These are phyloP conservation scores for Aureobasidium lini DNA, from an alignment of 2,329 filamentous ascomycete species.

Conservation along the genomic window DNA sequence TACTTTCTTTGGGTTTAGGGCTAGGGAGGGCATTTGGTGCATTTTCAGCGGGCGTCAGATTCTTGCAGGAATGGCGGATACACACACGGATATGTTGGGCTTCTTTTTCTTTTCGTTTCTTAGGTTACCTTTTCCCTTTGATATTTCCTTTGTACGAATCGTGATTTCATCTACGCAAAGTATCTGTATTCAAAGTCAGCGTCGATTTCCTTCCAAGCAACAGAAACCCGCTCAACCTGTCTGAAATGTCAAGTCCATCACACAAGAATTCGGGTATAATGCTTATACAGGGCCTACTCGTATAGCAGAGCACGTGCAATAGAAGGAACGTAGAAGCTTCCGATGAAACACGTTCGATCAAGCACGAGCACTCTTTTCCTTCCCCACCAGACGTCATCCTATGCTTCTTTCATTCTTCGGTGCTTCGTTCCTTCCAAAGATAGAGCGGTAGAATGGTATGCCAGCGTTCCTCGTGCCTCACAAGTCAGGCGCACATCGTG, in stretches of 20 bases:
- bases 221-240: too few species aligned
- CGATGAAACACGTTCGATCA: background rate
- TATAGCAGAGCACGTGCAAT: background rate
- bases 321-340: background rate
- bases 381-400: background rate
- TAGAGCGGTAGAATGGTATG: conserved; percentile 20
- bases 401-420: too few species aligned
- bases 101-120: background rate
- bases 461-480: conserved; percentile 34
- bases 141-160: background rate
- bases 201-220: too few species aligned
- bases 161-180: background rate
- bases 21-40: background rate
- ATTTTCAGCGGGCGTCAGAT: conserved; percentile 5
- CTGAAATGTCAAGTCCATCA: too few species aligned
- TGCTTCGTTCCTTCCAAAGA: background rate
- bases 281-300: too few species aligned
- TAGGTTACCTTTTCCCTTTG: background rate
- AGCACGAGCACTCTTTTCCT: background rate
- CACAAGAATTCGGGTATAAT: too few species aligned
- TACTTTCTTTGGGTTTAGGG: background rate
- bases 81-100: background rate
- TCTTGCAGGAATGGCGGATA: background rate
- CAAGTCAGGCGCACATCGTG: conserved; percentile 43
- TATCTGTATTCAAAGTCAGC: too few species aligned